Evolutionary conservation across 768 basidiomycete genomes (phyloP).

Genomic region (Boletus rubroflammeus): DNA sequence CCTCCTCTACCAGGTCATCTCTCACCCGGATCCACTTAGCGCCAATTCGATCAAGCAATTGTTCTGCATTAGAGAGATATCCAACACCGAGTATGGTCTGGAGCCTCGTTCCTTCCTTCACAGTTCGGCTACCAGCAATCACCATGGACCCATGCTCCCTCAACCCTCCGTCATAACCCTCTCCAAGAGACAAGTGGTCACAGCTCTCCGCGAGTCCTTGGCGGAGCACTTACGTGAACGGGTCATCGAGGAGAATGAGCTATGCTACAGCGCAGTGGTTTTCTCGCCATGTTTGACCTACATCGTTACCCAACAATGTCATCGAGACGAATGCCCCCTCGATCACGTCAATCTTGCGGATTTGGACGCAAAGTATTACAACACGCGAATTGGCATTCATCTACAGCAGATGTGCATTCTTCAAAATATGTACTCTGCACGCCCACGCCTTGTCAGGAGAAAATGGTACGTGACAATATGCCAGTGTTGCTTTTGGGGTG

Average conservation of each 20-base stretch:
- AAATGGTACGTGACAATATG: slow-evolving; percentile 14
- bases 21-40: background rate
- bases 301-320: too few relatives aligned
- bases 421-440: slow-evolving; percentile 25
- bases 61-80: slow-evolving; percentile 8
- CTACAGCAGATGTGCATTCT: slow-evolving; percentile 49
- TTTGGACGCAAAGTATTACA: slow-evolving; percentile 33
- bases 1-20: slow-evolving; percentile 1
- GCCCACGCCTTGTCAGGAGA: background rate
- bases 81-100: slow-evolving; percentile 5
- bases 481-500: too few relatives aligned
- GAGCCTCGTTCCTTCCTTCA: slow-evolving; percentile 7
- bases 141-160: background rate
- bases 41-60: slow-evolving; percentile 28
- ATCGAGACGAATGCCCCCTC: too few relatives aligned
- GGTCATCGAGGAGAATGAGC: slow-evolving; percentile 32
- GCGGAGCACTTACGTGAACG: slow-evolving; percentile 22
- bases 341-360: slow-evolving; percentile 28
- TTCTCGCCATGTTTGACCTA: slow-evolving; percentile 43
- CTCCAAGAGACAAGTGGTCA: slow-evolving; percentile 20
- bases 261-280: slow-evolving; percentile 27
- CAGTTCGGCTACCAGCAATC: background rate
- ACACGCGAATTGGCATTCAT: slow-evolving; percentile 40
- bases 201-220: slow-evolving; percentile 23
- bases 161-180: slow-evolving; percentile 11